Evolutionary conservation across 108 stramenopile species (phyloP), one percentile per base, ranked within the genome.

Genomic region (Cylindrotheca closterium): DNA sequence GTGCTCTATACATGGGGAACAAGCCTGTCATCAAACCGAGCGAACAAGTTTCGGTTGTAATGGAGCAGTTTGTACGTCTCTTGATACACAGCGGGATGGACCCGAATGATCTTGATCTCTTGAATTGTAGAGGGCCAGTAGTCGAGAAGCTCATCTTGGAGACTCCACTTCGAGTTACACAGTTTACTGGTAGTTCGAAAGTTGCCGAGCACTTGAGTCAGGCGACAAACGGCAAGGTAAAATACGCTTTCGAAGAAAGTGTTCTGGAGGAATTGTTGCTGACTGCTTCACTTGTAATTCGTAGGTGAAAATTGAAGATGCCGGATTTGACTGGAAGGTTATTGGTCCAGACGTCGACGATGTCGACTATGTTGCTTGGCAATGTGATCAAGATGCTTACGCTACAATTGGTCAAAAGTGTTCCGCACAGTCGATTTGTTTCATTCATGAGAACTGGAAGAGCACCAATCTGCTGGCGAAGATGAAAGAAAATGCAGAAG

Each of bases 281-380:
- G n/a, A n/a, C n/a, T n/a, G n/a, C n/a, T n/a, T n/a, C n/a, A n/a
- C n/a, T n/a, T n/a, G n/a, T n/a, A n/a, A n/a, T n/a, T n/a, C n/a
- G n/a, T n/a, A n/a, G n/a, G n/a, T n/a, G n/a, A 91, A 94, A 84
- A 71, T 96, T 34, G 97, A 98, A 73, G 98, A 99, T 79, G 98
- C 98, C 12, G 98, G 98, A 21, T 98, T 97, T 74, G 98, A 99
- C 77, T 99, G 98, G 98, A 99, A 98, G 81, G 82, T 97, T 50
- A 68, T 97, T 33, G 96, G 96, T 25, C 96, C 96, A 7, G 96
- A 97, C 67, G 94, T 94, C 1, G 76, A 56, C 18, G 79, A 97
- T 70, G 80, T 95, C 22, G 95, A 99, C 49, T 98, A 96, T 74
- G 97, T 98, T 5, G 96, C 96, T 29, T 97, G 94, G 94, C 89